Conservation (phyloP, 352 stramenopile genomes). For the Elongisporangium senticosum region DNA sequence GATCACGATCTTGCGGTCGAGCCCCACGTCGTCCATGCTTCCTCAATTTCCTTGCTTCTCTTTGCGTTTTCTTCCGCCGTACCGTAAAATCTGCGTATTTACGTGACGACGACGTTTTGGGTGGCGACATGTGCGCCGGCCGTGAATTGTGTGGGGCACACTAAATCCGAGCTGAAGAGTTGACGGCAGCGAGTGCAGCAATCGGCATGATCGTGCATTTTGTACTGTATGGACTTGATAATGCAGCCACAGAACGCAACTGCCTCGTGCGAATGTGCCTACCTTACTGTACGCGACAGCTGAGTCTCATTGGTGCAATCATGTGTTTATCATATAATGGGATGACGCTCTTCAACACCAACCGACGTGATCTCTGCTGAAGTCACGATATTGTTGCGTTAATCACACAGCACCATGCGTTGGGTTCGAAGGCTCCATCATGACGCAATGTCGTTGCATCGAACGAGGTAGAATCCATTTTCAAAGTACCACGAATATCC, state of each 20-base stretch:
- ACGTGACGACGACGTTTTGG: background rate
- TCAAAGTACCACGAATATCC: background rate
- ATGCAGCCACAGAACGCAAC: background rate
- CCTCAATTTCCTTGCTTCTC: constrained; percentile 1
- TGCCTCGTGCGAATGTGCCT: background rate
- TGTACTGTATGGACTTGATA: background rate
- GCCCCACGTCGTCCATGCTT: constrained; percentile 76
- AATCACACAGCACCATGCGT: too few relatives aligned
- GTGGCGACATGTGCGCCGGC: background rate
- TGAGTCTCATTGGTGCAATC: background rate
- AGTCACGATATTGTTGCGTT: background rate
- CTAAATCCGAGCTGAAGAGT: background rate
- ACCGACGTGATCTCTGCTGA: background rate
- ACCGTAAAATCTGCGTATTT: background rate
- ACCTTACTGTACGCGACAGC: background rate
- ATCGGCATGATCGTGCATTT: background rate
- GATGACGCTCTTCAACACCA: background rate
- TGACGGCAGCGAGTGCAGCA: background rate
- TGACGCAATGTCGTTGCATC: too few relatives aligned
- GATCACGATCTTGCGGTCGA: constrained; percentile 88
- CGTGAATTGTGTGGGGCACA: background rate
- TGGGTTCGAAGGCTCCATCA: too few relatives aligned
- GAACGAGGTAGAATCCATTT: too few relatives aligned
- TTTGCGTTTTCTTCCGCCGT: constrained; percentile 3
- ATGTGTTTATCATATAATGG: background rate